phyloP scores from a whole-genome alignment of 2,329 filamentous ascomycete genomes.

The Penicillium glabrum region DNA sequence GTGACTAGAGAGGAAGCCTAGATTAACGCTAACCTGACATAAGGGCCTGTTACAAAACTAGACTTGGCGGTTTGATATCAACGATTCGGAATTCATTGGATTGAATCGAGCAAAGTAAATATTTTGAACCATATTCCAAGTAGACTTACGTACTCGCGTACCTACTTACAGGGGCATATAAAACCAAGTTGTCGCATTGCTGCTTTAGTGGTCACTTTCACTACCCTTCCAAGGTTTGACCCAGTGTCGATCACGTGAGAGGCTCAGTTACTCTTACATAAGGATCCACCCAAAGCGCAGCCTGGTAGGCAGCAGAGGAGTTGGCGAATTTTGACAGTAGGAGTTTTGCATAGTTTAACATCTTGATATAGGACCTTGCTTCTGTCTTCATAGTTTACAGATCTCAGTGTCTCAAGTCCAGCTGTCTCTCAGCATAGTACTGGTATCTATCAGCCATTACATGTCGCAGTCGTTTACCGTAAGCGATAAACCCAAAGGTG shows the following conservation, averaged over 20 bases:
- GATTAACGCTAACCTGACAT: background rate
- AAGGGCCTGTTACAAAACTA: background rate
- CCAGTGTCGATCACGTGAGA: too few relatives aligned
- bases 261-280: background rate
- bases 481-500: conserved; percentile 15
- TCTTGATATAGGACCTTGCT: background rate
- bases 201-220: too few relatives aligned
- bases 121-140: too few relatives aligned
- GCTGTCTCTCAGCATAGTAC: background rate
- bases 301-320: background rate
- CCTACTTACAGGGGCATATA: too few relatives aligned
- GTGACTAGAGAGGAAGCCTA: background rate
- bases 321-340: background rate
- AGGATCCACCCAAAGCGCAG: background rate
- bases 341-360: background rate
- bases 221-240: too few relatives aligned
- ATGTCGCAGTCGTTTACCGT: conserved; percentile 34
- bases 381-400: background rate
- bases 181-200: too few relatives aligned
- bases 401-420: background rate
- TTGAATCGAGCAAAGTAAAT: too few relatives aligned
- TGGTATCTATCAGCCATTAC: background rate
- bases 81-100: background rate
- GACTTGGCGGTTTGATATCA: too few relatives aligned
- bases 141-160: too few relatives aligned